Evolutionary conservation across 768 basidiomycete genomes (phyloP).

Genomic region (Termitomyces sp.): DNA sequence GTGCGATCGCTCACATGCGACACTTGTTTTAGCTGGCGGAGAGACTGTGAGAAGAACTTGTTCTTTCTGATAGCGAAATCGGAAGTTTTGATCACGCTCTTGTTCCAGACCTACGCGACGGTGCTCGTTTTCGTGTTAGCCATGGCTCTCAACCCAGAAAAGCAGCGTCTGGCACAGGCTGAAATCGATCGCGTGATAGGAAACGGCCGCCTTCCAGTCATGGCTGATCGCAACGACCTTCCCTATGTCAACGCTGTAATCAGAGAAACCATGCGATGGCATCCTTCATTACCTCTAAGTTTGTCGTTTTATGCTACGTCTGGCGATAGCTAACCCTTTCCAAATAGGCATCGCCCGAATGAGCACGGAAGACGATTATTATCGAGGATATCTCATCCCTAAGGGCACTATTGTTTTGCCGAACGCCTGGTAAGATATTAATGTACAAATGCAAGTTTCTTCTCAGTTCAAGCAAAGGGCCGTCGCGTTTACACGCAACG

Average conservation of each 20-base stretch:
- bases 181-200: not conserved
- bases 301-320: not conserved
- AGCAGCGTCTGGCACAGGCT: not conserved
- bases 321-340: not conserved
- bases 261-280: not conserved
- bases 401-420: not conserved
- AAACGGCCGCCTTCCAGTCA: not conserved
- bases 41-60: not conserved
- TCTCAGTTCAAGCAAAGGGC: not conserved
- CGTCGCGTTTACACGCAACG: not conserved
- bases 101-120: not conserved
- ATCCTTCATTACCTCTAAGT: not conserved
- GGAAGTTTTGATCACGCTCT: not conserved
- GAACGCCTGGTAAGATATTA: not conserved
- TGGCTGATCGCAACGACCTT: not conserved
- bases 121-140: not conserved
- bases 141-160: not conserved
- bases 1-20: not conserved
- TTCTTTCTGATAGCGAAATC: not conserved
- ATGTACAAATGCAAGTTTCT: not conserved
- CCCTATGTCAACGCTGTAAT: not conserved
- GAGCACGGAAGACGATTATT: not conserved
- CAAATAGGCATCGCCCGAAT: not conserved
- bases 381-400: not conserved
- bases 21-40: not conserved